These are phyloP conservation scores for Microdochium paspali DNA, from an alignment of 2,329 filamentous ascomycete species.

Conservation along the genomic window DNA sequence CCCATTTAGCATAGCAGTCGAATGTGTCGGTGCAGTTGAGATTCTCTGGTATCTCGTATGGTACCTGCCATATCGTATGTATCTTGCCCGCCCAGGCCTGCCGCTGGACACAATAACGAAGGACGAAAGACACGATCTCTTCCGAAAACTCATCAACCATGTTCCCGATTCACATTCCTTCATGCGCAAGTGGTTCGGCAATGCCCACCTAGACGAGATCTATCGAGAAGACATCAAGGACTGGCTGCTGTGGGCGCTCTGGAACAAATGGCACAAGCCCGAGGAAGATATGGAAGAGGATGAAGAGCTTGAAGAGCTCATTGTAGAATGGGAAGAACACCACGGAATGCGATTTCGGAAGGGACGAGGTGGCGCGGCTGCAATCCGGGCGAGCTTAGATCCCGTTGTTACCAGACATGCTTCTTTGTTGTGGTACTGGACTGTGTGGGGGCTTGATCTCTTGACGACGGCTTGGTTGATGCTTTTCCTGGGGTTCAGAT, in stretches of 20 bases:
- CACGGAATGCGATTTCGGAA: constrained; percentile 1
- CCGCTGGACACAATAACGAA: constrained; percentile 1
- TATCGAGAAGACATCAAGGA: constrained; percentile 10
- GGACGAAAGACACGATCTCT: constrained; percentile 5
- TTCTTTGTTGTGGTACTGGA: constrained; percentile 4
- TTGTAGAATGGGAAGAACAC: constrained; percentile 3
- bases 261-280: constrained; percentile 2
- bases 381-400: constrained; percentile 9
- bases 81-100: constrained; percentile 5
- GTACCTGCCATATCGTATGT: constrained; percentile 8
- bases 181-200: constrained; percentile 8
- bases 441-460: constrained; percentile 6
- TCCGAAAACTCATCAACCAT: neutral
- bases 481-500: constrained; percentile 6
- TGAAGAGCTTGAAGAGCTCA: constrained; percentile 8
- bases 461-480: constrained; percentile 1
- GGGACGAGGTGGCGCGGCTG: constrained; percentile 6
- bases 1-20: constrained; percentile 13
- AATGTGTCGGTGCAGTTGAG: constrained; percentile 9
- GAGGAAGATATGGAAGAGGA: constrained; percentile 5
- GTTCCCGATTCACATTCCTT: constrained; percentile 7
- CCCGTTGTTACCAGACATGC: constrained; percentile 8
- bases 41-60: constrained; percentile 9
- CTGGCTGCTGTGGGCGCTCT: constrained; percentile 11
- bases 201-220: constrained; percentile 8